Conservation (phyloP, 495 filamentous ascomycete species). For the Aspergillus nidulans region DNA sequence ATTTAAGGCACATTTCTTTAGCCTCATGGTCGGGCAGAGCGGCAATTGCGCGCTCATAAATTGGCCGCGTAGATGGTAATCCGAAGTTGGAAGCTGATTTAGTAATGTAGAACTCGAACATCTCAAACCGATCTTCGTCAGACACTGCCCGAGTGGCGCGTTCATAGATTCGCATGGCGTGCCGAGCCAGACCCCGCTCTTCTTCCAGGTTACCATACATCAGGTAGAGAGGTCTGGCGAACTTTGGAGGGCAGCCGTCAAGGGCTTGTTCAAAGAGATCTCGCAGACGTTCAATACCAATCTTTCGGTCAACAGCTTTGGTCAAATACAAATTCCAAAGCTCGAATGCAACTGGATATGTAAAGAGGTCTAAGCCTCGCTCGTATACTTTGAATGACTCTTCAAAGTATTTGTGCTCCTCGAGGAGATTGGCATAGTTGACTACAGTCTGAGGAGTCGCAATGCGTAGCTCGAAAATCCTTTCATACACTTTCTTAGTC, state of each 20-base stretch:
- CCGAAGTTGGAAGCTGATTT: slow-evolving; percentile 99
- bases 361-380: slow-evolving; percentile 93
- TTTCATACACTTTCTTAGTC: slow-evolving; percentile 89
- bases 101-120: slow-evolving; percentile 99
- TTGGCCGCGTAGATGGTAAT: slow-evolving; percentile 87
- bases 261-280: slow-evolving; percentile 98
- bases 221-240: slow-evolving; percentile 90
- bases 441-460: slow-evolving; percentile 97
- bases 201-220: slow-evolving; percentile 99
- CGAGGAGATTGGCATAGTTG: slow-evolving; percentile 94
- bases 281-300: slow-evolving; percentile 87
- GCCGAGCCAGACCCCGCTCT: slow-evolving; percentile 89
- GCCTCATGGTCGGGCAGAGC: slow-evolving; percentile 91
- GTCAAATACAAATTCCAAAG: slow-evolving; percentile 98
- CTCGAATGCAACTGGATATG: slow-evolving; percentile 95
- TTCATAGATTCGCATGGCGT: slow-evolving; percentile 99
- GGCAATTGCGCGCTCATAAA: slow-evolving; percentile 93
- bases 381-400: slow-evolving; percentile 98
- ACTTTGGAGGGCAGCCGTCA: slow-evolving; percentile 90
- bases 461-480: slow-evolving; percentile 97
- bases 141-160: slow-evolving; percentile 92
- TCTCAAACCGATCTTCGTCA: slow-evolving; percentile 90
- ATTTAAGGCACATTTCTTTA: slow-evolving; percentile 97
- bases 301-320: slow-evolving; percentile 93
- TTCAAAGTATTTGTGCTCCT: slow-evolving; percentile 94